These are phyloP conservation scores for Borealophlyctis nickersoniae DNA, from an alignment of 192 early-diverging fungal genomes.

Conservation along the genomic window DNA sequence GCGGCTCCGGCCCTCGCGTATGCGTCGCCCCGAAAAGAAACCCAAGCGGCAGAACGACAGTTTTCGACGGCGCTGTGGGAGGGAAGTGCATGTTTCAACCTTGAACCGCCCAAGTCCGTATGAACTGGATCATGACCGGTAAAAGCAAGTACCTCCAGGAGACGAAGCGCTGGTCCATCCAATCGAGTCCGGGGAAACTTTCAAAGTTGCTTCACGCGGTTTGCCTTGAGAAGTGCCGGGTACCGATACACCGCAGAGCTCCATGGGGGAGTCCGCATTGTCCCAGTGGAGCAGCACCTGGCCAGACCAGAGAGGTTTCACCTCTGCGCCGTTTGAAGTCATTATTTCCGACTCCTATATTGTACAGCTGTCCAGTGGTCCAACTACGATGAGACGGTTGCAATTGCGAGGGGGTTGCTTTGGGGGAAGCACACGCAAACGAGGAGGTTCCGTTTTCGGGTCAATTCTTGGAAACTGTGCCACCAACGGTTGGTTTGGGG, in stretches of 20 bases:
- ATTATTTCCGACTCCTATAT: no score
- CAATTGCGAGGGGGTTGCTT: no score
- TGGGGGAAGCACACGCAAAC: no score
- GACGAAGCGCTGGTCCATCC: conserved; percentile 11
- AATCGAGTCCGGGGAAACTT: conserved; percentile 1
- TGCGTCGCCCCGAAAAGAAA: conserved; percentile 21
- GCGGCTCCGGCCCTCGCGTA: not conserved
- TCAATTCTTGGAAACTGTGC: no score
- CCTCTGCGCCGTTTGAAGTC: no score
- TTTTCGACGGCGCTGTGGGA: conserved; percentile 7
- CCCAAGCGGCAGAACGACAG: not conserved
- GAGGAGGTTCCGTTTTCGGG: no score
- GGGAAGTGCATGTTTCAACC: not conserved
- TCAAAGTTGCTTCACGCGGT: conserved; percentile 8
- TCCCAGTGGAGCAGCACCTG: conserved; percentile 24
- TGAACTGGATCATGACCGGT: no score
- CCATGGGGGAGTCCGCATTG: conserved; percentile 2
- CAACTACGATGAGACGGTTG: no score
- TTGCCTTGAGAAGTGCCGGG: not conserved
- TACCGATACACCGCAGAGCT: not conserved
- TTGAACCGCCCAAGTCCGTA: not conserved
- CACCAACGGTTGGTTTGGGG: no score
- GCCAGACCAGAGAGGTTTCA: no score
- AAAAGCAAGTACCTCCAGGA: no score
- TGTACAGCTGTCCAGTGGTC: no score